Percentiles rank a stretch among this genome's conserved stretches.
Conservation (phyloP, 176 grass and related monocot genomes). For the Triticum turgidum region DNA sequence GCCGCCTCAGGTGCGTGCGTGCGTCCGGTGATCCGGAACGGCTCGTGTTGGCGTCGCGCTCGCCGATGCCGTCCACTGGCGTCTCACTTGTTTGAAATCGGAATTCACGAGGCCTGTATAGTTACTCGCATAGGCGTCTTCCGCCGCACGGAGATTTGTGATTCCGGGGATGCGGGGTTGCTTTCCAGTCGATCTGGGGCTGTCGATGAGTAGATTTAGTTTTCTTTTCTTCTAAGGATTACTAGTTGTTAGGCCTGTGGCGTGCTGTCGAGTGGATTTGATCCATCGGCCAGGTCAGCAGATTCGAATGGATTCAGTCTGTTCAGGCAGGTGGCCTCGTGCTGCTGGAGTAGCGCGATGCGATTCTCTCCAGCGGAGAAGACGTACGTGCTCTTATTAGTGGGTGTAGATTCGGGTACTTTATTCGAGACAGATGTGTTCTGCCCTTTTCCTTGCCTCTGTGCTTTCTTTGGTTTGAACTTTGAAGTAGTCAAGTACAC, state of each 20-base stretch:
- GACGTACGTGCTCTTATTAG: not conserved
- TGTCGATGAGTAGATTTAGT: not conserved
- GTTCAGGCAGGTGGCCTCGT: not conserved
- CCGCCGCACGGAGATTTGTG: not conserved
- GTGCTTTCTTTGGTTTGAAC: not conserved
- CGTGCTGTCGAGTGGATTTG: not conserved
- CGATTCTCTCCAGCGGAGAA: not conserved
- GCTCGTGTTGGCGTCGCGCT: not conserved
- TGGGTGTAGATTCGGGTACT: conserved; percentile 20
- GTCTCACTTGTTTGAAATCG: not conserved
- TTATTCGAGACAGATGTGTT: not conserved
- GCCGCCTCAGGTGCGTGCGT: conserved; percentile 46
- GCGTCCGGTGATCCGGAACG: not conserved
- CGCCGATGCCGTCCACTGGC: not conserved
- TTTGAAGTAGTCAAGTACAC: not conserved
- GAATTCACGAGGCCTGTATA: not conserved
- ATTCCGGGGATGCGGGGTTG: too few relatives aligned
- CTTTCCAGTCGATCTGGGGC: not conserved
- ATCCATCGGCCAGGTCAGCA: not conserved
- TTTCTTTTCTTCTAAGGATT: too few relatives aligned
- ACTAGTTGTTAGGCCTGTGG: not conserved
- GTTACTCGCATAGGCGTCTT: not conserved
- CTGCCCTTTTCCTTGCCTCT: not conserved
- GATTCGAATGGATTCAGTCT: not conserved
- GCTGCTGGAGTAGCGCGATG: not conserved